Evolutionary conservation across 352 stramenopile species (phyloP).

Genomic region (Globisporangium apiculatum): DNA sequence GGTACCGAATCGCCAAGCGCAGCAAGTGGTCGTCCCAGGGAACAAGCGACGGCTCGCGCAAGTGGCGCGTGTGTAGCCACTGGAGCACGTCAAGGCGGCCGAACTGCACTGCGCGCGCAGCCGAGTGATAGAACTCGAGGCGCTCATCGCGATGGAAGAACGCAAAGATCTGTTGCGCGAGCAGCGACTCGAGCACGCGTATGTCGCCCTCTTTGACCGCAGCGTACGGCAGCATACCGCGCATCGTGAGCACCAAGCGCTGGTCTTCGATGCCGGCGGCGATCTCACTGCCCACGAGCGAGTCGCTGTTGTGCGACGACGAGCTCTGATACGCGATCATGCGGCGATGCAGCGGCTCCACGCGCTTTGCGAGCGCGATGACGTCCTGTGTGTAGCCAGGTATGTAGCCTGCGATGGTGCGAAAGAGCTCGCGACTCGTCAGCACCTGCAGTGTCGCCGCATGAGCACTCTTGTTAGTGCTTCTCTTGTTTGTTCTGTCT

Average conservation of each 20-base stretch:
- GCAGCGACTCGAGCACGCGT: neutral
- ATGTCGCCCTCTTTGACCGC: constrained; percentile 1
- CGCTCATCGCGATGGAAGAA: neutral
- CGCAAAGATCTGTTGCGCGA: neutral
- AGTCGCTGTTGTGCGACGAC: neutral
- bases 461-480: too few relatives aligned
- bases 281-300: too few relatives aligned
- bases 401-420: neutral
- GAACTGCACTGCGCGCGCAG: neutral
- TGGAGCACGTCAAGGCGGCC: constrained; percentile 5
- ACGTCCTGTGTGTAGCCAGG: neutral
- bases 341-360: constrained; percentile 1
- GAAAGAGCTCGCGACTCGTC: constrained; percentile 1
- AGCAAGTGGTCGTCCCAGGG: neutral
- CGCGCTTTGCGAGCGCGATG: neutral
- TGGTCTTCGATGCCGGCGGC: too few relatives aligned
- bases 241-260: neutral
- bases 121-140: neutral
- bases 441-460: neutral
- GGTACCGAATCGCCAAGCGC: constrained; percentile 1
- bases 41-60: neutral
- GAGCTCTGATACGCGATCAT: constrained; percentile 2
- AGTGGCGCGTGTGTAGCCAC: constrained; percentile 1
- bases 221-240: constrained; percentile 1
- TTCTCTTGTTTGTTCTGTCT: too few relatives aligned